Conservation (phyloP, 2,329 filamentous ascomycete species). For the Ophiostoma sp. region DNA sequence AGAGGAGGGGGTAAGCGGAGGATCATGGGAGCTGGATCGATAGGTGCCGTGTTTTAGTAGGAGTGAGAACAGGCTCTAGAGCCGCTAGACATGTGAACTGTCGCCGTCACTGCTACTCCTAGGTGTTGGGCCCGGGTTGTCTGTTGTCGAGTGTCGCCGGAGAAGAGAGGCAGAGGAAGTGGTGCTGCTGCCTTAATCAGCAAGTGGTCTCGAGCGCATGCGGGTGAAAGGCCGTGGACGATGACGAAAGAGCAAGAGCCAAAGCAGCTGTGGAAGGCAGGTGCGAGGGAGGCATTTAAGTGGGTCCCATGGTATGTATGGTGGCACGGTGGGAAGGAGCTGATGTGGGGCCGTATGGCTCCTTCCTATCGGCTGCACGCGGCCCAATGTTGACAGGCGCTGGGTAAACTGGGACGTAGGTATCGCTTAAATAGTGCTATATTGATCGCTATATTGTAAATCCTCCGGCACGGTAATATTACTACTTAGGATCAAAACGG, state of each 20-base stretch:
- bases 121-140: background rate
- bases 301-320: background rate
- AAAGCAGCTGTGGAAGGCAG: background rate
- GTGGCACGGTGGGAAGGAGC: background rate
- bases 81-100: no score
- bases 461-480: no score
- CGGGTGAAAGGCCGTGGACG: background rate
- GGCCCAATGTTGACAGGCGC: no score
- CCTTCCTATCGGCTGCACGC: background rate
- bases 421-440: no score
- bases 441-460: no score
- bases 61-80: no score
- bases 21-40: no score
- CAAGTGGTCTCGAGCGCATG: background rate
- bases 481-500: background rate
- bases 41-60: no score
- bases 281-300: background rate
- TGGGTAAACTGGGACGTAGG: no score
- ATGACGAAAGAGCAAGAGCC: background rate
- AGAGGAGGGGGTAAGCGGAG: no score
- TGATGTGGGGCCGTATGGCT: background rate
- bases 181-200: background rate
- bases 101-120: background rate
- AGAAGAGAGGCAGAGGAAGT: background rate
- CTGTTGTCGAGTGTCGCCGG: background rate